Evolutionary conservation across 257 asterid genomes (phyloP).

Genomic region (Oldenlandia corymbosa): DNA sequence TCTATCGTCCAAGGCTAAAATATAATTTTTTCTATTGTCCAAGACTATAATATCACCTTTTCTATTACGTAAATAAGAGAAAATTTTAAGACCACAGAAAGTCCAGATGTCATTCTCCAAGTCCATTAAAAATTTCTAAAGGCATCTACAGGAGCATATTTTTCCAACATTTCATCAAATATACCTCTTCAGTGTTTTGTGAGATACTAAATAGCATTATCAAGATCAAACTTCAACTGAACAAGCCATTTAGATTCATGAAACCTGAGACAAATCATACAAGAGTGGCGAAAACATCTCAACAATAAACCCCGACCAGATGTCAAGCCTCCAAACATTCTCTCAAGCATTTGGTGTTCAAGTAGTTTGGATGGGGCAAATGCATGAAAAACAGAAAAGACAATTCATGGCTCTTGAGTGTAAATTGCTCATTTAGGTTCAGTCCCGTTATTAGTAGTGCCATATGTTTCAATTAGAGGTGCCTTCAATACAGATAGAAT

Average conservation of each 20-base stretch:
- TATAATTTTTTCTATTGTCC: no score
- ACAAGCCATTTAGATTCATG: not conserved
- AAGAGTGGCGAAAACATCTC: not conserved
- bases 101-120: not conserved
- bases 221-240: not conserved
- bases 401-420: not conserved
- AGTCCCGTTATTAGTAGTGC: no score
- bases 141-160: not conserved
- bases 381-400: no score
- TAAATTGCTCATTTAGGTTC: not conserved
- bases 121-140: not conserved
- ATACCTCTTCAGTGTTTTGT: no score
- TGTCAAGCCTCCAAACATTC: not conserved
- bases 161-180: not conserved
- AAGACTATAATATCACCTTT: not conserved
- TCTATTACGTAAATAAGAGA: not conserved
- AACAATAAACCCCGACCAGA: not conserved
- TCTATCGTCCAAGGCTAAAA: no score
- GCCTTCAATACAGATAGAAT: no score
- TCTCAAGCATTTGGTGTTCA: no score
- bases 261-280: not conserved
- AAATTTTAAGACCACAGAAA: not conserved
- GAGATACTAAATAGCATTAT: no score
- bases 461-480: not conserved
- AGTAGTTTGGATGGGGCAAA: no score